phyloP scores from a whole-genome alignment of 1,284 basidiomycete genomes.

The Takashimella tepidaria region DNA sequence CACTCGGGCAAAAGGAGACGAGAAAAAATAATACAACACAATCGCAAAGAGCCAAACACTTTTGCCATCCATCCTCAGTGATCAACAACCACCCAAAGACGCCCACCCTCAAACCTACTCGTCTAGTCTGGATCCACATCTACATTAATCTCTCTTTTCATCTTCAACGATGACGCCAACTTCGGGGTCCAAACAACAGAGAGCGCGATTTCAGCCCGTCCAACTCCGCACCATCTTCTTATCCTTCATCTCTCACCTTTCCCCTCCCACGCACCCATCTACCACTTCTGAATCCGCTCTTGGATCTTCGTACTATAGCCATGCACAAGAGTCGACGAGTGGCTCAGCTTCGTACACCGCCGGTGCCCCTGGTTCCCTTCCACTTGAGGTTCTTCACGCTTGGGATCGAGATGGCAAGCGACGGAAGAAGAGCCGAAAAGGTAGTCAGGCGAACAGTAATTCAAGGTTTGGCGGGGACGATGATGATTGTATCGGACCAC shows the following conservation, averaged over 20 bases:
- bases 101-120: too few species aligned
- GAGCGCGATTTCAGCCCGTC: constrained; percentile 25
- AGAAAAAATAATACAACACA: too few species aligned
- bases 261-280: constrained; percentile 33
- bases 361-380: neutral
- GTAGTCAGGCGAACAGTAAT: neutral
- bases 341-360: neutral
- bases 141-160: too few species aligned
- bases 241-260: constrained; percentile 19
- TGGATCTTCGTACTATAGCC: constrained; percentile 17
- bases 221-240: constrained; percentile 15
- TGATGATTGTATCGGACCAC: neutral
- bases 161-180: too few species aligned
- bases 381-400: neutral
- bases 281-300: constrained; percentile 35
- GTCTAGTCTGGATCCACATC: too few species aligned
- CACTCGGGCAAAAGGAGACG: too few species aligned
- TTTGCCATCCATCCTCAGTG: too few species aligned
- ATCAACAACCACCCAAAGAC: too few species aligned
- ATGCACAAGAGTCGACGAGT: neutral
- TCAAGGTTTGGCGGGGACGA: neutral
- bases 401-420: neutral
- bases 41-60: too few species aligned
- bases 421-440: neutral
- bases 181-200: neutral